A percentile compares a stretch with the other conserved stretches of the same genome.
phyloP scores from a whole-genome alignment of 768 basidiomycete species.

The Lactarius vividus region DNA sequence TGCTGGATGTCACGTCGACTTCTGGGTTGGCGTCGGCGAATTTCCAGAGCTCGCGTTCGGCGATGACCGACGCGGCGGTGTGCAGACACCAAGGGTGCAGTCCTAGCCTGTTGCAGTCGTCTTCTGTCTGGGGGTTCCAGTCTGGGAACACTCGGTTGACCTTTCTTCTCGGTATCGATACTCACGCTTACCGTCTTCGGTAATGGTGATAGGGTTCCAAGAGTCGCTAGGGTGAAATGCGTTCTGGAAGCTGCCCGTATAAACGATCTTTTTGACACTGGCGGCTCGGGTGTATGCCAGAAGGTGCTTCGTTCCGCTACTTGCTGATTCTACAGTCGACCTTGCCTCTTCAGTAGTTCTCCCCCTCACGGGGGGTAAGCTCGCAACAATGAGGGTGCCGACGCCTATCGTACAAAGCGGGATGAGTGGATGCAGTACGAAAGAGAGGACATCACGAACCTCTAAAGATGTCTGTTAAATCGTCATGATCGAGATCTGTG shows the following conservation, averaged over 20 bases:
- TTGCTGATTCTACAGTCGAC: constrained; percentile 7
- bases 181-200: constrained; percentile 12
- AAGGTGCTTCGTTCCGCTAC: constrained; percentile 8
- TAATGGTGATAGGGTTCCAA: constrained; percentile 20
- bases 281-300: constrained; percentile 13
- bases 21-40: constrained; percentile 18
- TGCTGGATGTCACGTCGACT: constrained; percentile 22
- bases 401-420: constrained; percentile 6
- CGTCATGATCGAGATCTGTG: constrained; percentile 29
- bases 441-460: constrained; percentile 21
- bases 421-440: neutral
- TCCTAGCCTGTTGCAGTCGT: constrained; percentile 14
- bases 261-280: constrained; percentile 15
- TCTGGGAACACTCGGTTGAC: constrained; percentile 7
- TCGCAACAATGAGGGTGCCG: constrained; percentile 4
- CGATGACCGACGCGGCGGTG: constrained; percentile 16
- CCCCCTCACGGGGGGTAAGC: neutral
- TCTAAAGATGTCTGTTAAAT: constrained; percentile 31
- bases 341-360: neutral
- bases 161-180: neutral
- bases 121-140: constrained; percentile 20
- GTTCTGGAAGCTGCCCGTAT: constrained; percentile 17
- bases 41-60: constrained; percentile 24
- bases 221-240: constrained; percentile 17
- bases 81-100: constrained; percentile 23